Conservation (phyloP, 768 basidiomycete genomes). For the Lanmaoa pseudosensibilis region DNA sequence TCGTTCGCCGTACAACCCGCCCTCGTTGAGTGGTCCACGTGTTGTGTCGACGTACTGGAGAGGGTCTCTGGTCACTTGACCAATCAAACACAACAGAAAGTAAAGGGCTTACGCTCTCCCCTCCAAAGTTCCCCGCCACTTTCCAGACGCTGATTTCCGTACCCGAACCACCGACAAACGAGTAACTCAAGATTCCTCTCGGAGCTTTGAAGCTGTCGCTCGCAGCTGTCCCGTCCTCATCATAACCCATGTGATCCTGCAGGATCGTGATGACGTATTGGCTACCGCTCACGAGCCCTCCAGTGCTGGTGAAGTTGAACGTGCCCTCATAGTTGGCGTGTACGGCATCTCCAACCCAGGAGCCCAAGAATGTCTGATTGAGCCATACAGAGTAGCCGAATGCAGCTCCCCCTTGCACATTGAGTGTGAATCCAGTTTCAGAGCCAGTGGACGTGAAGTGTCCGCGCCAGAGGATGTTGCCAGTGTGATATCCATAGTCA, state of each 20-base stretch:
- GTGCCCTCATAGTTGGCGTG: constrained; percentile 15
- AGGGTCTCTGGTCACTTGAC: neutral
- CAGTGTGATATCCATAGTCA: constrained; percentile 53
- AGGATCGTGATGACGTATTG: constrained; percentile 49
- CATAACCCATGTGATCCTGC: constrained; percentile 56
- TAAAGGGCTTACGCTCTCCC: constrained; percentile 39
- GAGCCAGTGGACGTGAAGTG: constrained; percentile 48
- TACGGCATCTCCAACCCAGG: constrained; percentile 26
- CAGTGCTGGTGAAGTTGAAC: constrained; percentile 11
- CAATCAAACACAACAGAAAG: neutral
- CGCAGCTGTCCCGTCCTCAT: constrained; percentile 44
- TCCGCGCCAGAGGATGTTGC: constrained; percentile 52
- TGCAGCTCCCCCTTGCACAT: constrained; percentile 45
- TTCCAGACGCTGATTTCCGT: constrained; percentile 48
- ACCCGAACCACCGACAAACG: constrained; percentile 41
- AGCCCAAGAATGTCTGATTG: constrained; percentile 47
- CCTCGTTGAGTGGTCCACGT: constrained; percentile 61
- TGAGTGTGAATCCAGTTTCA: constrained; percentile 43
- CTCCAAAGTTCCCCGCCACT: constrained; percentile 49
- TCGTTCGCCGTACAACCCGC: constrained; percentile 56
- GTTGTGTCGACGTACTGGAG: constrained; percentile 45
- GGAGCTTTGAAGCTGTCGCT: constrained; percentile 50
- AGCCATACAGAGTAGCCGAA: constrained; percentile 54
- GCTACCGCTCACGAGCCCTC: constrained; percentile 22
- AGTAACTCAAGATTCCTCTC: constrained; percentile 48